Evolutionary conservation across 306 rosid genomes (phyloP).

Genomic region (Pterocarpus santalinus): DNA sequence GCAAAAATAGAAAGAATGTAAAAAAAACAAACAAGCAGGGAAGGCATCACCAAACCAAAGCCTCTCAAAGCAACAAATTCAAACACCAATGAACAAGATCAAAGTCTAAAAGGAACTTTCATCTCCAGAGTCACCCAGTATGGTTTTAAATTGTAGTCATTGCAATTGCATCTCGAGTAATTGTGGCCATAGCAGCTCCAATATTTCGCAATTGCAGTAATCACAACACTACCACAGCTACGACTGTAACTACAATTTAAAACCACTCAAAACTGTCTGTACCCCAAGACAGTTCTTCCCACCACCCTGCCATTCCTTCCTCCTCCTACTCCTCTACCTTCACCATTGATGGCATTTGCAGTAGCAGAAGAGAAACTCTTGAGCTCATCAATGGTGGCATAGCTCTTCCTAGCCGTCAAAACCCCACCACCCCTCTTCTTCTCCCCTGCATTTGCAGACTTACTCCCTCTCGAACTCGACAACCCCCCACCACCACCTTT

Average conservation of each 20-base stretch:
- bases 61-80: constrained; percentile 13
- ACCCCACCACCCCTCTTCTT: constrained; percentile 57
- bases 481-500: constrained; percentile 49
- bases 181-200: no score
- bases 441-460: constrained; percentile 79
- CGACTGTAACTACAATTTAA: neutral
- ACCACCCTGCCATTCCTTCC: constrained; percentile 47
- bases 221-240: no score
- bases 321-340: constrained; percentile 63
- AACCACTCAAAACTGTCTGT: constrained; percentile 60
- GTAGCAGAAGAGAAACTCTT: constrained; percentile 72
- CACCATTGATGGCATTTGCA: constrained; percentile 71
- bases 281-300: constrained; percentile 59
- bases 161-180: neutral
- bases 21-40: neutral
- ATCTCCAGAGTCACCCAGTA: neutral
- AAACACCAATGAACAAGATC: constrained; percentile 23
- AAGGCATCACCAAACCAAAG: constrained; percentile 14
- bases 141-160: neutral
- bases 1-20: constrained; percentile 17
- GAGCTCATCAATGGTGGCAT: constrained; percentile 75
- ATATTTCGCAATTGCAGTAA: no score
- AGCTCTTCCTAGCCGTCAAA: constrained; percentile 80
- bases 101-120: constrained; percentile 15
- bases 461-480: constrained; percentile 78